Evolutionary conservation across 202 grass and related monocot species (phyloP).

Genomic region (Setaria italica): DNA sequence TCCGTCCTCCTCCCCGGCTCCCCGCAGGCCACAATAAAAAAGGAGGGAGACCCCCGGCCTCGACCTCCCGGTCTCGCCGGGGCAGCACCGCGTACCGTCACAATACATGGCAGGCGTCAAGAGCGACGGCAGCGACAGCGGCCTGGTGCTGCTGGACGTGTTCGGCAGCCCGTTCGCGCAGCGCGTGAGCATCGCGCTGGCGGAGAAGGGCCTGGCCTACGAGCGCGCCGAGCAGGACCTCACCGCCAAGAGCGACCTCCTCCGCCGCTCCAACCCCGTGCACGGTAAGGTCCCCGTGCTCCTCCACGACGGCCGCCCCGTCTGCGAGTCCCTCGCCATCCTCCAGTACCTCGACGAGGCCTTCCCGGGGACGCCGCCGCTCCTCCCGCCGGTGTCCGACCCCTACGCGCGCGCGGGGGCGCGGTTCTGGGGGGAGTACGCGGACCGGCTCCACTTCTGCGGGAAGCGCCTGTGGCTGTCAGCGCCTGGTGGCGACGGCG

Average conservation of each 20-base stretch:
- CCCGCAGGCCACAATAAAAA: background rate
- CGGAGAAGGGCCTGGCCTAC: conserved; percentile 56
- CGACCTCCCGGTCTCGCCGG: too few relatives aligned
- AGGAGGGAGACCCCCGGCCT: background rate
- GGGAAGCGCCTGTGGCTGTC: conserved; percentile 62
- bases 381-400: conserved; percentile 26
- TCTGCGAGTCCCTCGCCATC: conserved; percentile 73
- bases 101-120: background rate
- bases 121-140: background rate
- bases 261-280: conserved; percentile 50
- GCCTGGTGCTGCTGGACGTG: conserved; percentile 46
- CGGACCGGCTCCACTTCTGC: conserved; percentile 48
- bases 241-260: conserved; percentile 49
- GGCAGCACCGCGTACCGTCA: background rate
- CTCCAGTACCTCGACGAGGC: conserved; percentile 65
- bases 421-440: conserved; percentile 61
- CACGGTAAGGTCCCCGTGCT: conserved; percentile 59
- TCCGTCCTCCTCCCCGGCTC: background rate
- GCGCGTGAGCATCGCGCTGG: conserved; percentile 43
- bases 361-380: conserved; percentile 30
- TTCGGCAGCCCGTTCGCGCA: conserved; percentile 35
- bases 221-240: conserved; percentile 63
- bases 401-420: conserved; percentile 54
- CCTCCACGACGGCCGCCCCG: conserved; percentile 51
- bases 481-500: background rate